phyloP scores from a whole-genome alignment of 805 yeast species.

The Candida parachauliodes region DNA sequence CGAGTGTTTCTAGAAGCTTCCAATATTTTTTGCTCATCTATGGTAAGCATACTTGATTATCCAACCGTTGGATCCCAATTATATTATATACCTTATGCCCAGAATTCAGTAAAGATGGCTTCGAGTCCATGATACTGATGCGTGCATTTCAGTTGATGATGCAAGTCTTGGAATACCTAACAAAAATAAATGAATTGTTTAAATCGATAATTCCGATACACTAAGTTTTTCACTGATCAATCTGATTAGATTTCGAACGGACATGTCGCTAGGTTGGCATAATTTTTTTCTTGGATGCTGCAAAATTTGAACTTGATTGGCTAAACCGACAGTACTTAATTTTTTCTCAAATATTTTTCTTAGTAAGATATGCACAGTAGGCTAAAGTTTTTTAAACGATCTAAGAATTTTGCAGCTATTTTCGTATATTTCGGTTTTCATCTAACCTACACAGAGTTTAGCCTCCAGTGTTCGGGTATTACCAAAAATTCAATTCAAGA shows the following conservation, averaged over 20 bases:
- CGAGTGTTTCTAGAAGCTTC: slow-evolving; percentile 34
- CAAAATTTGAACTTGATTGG: slow-evolving; percentile 3
- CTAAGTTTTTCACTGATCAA: neutral
- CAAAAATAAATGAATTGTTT: too few relatives aligned
- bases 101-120: neutral
- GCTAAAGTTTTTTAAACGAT: too few relatives aligned
- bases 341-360: neutral
- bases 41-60: slow-evolving; percentile 7
- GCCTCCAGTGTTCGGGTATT: too few relatives aligned
- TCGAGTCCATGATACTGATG: neutral
- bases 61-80: slow-evolving; percentile 16
- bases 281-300: neutral
- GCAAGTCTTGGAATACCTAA: too few relatives aligned
- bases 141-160: too few relatives aligned
- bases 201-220: slow-evolving; percentile 2
- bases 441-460: too few relatives aligned
- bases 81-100: too few relatives aligned
- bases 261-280: slow-evolving; percentile 2
- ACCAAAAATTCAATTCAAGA: too few relatives aligned
- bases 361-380: too few relatives aligned
- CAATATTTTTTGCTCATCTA: slow-evolving; percentile 32
- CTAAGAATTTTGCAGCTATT: neutral
- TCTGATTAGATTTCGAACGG: slow-evolving; percentile 3
- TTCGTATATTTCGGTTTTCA: neutral
- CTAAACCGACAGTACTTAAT: neutral